A percentile compares a stretch with the other conserved stretches of the same genome.
These are phyloP conservation scores for Mycosphaerella sp. DNA, from an alignment of 2,329 filamentous ascomycete species.

Conservation along the genomic window DNA sequence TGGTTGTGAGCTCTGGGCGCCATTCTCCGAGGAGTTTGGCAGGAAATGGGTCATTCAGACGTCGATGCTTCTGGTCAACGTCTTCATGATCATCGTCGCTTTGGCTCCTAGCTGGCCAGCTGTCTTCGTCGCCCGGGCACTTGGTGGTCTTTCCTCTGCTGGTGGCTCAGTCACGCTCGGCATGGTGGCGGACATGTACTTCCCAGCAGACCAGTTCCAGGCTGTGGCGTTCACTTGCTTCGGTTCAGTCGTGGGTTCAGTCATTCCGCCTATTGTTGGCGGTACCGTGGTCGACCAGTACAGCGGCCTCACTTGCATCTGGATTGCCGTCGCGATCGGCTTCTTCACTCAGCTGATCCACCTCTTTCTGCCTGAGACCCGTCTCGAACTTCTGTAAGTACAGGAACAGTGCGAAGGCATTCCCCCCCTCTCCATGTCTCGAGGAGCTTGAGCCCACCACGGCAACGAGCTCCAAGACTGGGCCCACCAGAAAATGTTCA, in stretches of 20 bases:
- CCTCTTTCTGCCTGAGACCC: conserved; percentile 60
- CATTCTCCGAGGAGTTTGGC: conserved; percentile 78
- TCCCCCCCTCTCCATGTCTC: too few species aligned
- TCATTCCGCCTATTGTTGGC: conserved; percentile 32
- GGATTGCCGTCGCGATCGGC: conserved; percentile 79
- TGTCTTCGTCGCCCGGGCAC: conserved; percentile 40
- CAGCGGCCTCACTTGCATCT: conserved; percentile 72
- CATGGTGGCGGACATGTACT: conserved; percentile 59
- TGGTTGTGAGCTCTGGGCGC: conserved; percentile 82
- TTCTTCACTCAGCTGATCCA: conserved; percentile 57
- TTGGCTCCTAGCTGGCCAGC: conserved; percentile 40
- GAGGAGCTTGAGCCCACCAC: too few species aligned
- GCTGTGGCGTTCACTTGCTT: conserved; percentile 51
- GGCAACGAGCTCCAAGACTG: too few species aligned
- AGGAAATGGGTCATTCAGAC: conserved; percentile 69
- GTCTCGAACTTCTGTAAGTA: conserved; percentile 57
- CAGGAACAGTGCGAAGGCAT: too few species aligned
- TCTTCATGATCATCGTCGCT: conserved; percentile 61
- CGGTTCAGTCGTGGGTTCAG: conserved; percentile 31
- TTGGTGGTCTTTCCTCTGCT: conserved; percentile 51
- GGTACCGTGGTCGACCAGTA: conserved; percentile 38
- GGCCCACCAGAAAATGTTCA: too few species aligned
- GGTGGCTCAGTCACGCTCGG: conserved; percentile 60
- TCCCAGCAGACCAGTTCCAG: conserved; percentile 52
- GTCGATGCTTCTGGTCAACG: conserved; percentile 67